Conservation (phyloP, 1,284 basidiomycete species). For the Thelephora terrestris region DNA sequence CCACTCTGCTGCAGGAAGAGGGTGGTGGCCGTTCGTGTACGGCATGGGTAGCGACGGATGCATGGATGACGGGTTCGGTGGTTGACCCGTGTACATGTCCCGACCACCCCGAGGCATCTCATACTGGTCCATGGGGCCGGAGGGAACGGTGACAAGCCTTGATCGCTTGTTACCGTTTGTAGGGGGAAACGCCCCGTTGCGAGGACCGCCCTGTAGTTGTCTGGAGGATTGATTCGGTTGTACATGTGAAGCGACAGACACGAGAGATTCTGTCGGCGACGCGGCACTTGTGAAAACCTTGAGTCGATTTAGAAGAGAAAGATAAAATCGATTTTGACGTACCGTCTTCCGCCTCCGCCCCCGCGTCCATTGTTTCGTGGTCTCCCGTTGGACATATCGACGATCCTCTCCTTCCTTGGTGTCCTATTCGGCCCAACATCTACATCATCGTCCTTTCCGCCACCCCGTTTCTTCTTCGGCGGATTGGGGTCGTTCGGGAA, state of each 20-base stretch:
- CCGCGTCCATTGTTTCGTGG: conserved; percentile 37
- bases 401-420: conserved; percentile 31
- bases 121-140: neutral
- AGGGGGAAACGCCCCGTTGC: neutral
- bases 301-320: conserved; percentile 1
- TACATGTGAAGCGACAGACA: conserved; percentile 54
- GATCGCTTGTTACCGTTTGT: conserved; percentile 16
- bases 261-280: conserved; percentile 63
- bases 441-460: conserved; percentile 45
- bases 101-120: neutral
- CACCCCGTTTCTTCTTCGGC: conserved; percentile 46
- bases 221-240: neutral
- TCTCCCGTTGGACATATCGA: conserved; percentile 30
- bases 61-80: conserved; percentile 26
- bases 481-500: conserved; percentile 35
- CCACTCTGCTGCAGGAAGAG: conserved; percentile 25
- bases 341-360: conserved; percentile 39
- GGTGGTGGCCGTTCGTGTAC: conserved; percentile 16
- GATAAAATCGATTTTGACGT: conserved; percentile 16
- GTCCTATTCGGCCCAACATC: conserved; percentile 32
- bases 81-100: conserved; percentile 14
- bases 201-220: conserved; percentile 3
- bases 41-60: conserved; percentile 34
- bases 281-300: conserved; percentile 16
- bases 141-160: neutral